Base-by-base conservation (phyloP, 768 basidiomycete species). In the Sarcodon sp. region DNA sequence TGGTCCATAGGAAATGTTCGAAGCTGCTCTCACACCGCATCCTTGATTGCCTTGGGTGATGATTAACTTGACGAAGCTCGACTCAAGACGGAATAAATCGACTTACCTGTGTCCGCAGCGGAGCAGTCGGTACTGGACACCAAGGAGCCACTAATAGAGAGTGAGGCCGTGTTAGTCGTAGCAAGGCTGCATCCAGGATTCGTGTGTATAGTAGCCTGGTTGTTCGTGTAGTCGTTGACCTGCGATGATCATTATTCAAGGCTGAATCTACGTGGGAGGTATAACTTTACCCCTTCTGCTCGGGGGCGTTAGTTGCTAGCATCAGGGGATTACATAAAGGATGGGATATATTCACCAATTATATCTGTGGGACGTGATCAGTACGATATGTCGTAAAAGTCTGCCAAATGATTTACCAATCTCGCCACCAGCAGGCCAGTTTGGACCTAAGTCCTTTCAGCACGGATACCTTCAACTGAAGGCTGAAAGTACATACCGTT, bases 201-300 rank as follows among this genome's bases (percentile, higher is more conserved):
- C 6, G 87, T 88, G 59, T 91, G 88, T 37, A 91, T 74, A 10
- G 87, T 89, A 11, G 81, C 81, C 62, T 90, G 87, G 60, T 88
- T 83, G 54, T 78, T 74, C 31, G 81, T 85, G 59, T 87, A 85
- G 55, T 87, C 75, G 54, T 84, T 75, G 13, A 91, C 87, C 88
- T 63, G 90, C 88, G 11, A 90, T 62, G 54, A 89, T 27, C 21
- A 27, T 27, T 27, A 4, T 27, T 27, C 21, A 27, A 27, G 21
- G 21, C 21, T 3, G 21, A 27, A 27, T 27, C 4, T 4, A 27
- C 21, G 21, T 27, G 21, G 21, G 4, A 27, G 21, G 21, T 27
- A 27, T 27, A 27, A 27, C 21, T 27, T 27, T 27, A 27, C 21
- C 21, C 21, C 21, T 27, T 27, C 21, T 27, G 21, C 21, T 27